Evolutionary conservation across 2,329 filamentous ascomycete species (phyloP).

Genomic region (Penicillium sp.): DNA sequence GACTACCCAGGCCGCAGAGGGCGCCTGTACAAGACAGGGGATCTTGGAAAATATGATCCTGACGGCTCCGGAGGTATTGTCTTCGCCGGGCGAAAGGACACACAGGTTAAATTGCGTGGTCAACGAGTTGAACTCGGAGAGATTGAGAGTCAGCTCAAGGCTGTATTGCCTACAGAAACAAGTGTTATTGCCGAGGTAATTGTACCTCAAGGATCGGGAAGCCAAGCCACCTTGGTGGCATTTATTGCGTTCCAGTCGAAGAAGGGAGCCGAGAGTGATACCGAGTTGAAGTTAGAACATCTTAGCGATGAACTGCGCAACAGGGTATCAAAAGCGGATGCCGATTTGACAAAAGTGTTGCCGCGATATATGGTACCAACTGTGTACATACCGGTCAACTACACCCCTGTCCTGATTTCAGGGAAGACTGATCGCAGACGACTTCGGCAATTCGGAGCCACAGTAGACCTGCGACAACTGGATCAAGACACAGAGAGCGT

Average conservation of each 20-base stretch:
- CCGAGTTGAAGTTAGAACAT: not conserved
- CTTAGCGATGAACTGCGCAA: constrained; percentile 10
- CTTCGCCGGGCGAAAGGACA: constrained; percentile 48
- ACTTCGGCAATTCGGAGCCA: constrained; percentile 5
- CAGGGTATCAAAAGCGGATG: constrained; percentile 20
- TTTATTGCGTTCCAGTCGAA: constrained; percentile 26
- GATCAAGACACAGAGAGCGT: not conserved
- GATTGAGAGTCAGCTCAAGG: constrained; percentile 34
- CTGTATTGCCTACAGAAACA: constrained; percentile 27
- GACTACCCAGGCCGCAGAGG: not conserved
- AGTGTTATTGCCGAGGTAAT: constrained; percentile 34
- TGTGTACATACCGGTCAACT: constrained; percentile 41
- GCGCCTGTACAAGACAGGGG: constrained; percentile 25
- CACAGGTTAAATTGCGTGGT: constrained; percentile 59
- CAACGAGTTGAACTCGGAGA: constrained; percentile 56
- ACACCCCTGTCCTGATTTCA: constrained; percentile 21
- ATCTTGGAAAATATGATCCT: constrained; percentile 21
- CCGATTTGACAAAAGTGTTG: constrained; percentile 14
- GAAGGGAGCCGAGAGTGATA: not conserved
- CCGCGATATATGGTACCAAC: constrained; percentile 15
- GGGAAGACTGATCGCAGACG: constrained; percentile 46
- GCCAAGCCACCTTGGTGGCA: constrained; percentile 28
- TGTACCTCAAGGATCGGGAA: constrained; percentile 23
- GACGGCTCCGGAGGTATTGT: constrained; percentile 21
- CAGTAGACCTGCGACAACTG: constrained; percentile 4